Evolutionary conservation across 129 eudicot genomes (phyloP), one percentile per base, ranked within the genome.

Genomic region (Apium graveolens): DNA sequence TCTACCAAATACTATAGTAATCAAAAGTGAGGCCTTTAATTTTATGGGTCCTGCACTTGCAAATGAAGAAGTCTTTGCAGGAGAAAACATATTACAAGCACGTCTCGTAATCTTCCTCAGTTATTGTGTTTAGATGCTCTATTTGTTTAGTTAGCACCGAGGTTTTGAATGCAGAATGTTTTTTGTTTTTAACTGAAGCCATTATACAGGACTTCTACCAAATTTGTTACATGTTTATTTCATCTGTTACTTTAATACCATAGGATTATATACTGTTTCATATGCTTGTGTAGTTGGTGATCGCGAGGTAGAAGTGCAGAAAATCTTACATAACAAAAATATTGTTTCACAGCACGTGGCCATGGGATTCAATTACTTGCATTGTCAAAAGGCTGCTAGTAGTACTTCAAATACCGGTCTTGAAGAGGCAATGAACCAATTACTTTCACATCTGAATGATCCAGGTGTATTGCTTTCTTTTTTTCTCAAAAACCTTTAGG

Each of bases 381-480:
- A 84, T 37, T 96, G 99, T 82, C 90, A 92, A 83, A 96, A 96
- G 86, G 97, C 97, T 79, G 99, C 97, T 32, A 90, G 90, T 44
- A 90, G 86, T 49, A 92, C 95, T 63, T 84, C 86, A 69, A 96
- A 92, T 82, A 82, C 82, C 26, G 97, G 97, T 82, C 91, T 90
- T 7, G 97, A 96, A 82, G 99, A 85, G 85, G 97, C 97, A 26
- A 96, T 92, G 97, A 89, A 87, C 83, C 92, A 97, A 97, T 82
- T 92, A 78, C 92, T 96, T 77, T 83, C 88, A 49, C 99, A 96
- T 89, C 90, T 90, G 99, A 85, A 85, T 78, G 97, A 92, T 85
- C 87, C 97, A 79, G 97, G 97, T 96, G 84, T 66, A 76, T 35
- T 63, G 11, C 21, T 78, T 43, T 45, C 77, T 27, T 37, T 12